These are phyloP conservation scores for Paradendryphiella salina DNA, from an alignment of 2,329 filamentous ascomycete species.

Conservation along the genomic window DNA sequence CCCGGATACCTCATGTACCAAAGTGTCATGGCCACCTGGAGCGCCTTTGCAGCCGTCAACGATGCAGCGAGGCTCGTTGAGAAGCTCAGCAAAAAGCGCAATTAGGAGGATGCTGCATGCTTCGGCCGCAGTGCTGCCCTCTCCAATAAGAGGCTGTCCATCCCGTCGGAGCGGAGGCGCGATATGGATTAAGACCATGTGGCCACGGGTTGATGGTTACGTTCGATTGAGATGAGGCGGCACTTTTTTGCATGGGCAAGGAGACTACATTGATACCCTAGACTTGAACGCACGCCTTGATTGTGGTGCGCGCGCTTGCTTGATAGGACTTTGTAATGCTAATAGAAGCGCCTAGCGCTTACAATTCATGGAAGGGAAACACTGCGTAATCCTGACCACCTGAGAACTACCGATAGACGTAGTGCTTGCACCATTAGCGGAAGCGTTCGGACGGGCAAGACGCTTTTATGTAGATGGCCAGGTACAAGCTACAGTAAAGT, in stretches of 20 bases:
- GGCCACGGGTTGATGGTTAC: not conserved
- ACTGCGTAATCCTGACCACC: not conserved
- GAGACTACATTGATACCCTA: conserved; percentile 6
- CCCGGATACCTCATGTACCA: conserved; percentile 49
- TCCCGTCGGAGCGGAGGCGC: too few species aligned
- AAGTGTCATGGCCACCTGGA: conserved; percentile 39
- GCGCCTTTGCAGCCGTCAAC: conserved; percentile 43
- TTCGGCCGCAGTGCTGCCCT: not conserved
- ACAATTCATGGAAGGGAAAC: not conserved
- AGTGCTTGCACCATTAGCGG: too few species aligned
- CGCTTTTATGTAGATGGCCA: not conserved
- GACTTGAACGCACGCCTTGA: not conserved
- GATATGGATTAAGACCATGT: too few species aligned
- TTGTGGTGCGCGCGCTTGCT: not conserved
- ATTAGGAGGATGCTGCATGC: conserved; percentile 22
- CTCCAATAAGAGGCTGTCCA: too few species aligned
- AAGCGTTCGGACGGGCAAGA: too few species aligned
- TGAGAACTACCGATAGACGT: too few species aligned
- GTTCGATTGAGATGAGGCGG: not conserved
- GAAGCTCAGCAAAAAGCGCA: conserved; percentile 34
- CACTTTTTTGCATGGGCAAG: not conserved
- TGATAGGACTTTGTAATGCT: conserved; percentile 2
- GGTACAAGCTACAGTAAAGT: not conserved
- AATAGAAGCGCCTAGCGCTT: conserved; percentile 2
- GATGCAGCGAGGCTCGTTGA: conserved; percentile 42